Percentiles rank a stretch among this genome's conserved stretches.
phyloP scores from a whole-genome alignment of 78 protist genomes.

The Chrysochromulina tobinii region DNA sequence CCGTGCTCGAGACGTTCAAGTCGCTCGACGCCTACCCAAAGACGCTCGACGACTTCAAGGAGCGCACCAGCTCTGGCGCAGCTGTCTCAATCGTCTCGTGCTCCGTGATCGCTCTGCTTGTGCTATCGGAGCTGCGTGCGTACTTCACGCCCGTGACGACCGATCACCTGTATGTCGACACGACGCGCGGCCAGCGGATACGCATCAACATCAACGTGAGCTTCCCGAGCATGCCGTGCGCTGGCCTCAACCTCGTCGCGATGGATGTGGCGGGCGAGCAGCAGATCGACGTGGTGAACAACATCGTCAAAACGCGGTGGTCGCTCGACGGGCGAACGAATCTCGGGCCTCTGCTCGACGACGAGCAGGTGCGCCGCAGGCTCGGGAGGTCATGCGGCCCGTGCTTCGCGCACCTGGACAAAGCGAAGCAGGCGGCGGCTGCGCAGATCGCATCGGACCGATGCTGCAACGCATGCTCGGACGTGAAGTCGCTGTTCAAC shows the following conservation, averaged over 20 bases:
- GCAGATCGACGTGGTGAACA: conserved; percentile 47
- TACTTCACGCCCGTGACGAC: neutral
- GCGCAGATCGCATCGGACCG: neutral
- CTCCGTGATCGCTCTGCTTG: neutral
- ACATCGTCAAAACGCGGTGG: conserved; percentile 36
- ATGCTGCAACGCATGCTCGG: conserved; percentile 53
- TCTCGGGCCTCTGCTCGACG: neutral
- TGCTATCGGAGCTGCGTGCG: conserved; percentile 28
- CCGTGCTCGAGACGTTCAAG: conserved; percentile 38
- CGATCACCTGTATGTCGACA: conserved; percentile 46
- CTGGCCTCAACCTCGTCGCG: conserved; percentile 39
- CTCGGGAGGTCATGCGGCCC: neutral
- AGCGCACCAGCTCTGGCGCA: conserved; percentile 79
- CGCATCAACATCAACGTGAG: conserved; percentile 34
- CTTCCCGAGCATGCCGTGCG: conserved; percentile 47
- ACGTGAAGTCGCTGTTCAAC: conserved; percentile 27
- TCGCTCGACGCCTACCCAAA: conserved; percentile 85
- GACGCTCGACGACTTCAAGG: conserved; percentile 83
- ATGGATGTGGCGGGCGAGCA: conserved; percentile 57
- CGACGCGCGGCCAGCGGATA: neutral
- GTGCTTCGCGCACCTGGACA: neutral
- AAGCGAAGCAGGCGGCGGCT: neutral
- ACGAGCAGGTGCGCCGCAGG: neutral
- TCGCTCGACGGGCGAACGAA: neutral
- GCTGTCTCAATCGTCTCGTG: neutral